Evolutionary conservation across 2,329 filamentous ascomycete species (phyloP), one percentile per base, ranked within the genome.

Genomic region (Cordyceps cateniannulata): DNA sequence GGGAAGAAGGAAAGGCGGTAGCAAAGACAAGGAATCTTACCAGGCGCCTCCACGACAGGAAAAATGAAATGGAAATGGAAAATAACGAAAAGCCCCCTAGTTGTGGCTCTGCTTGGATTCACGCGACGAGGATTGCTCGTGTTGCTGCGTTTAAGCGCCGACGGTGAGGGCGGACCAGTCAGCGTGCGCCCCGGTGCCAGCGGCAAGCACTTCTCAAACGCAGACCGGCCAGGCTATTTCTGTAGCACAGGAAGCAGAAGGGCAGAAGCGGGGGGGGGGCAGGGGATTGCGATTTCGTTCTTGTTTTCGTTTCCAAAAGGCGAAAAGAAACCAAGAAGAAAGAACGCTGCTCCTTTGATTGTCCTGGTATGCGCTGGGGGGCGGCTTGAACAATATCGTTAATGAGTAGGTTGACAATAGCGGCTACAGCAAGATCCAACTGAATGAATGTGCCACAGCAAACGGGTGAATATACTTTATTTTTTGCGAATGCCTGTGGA

Each of bases 1-100:
- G 44, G 42, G n/a, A 20, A 53, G 58, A 55, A 22, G 32, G 29
- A 49, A 47, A 14, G n/a, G 40, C 18, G 50, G 49, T 42, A 64
- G 66, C 71, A 68, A n/a, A 54, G 1, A 35, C 27, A 20, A n/a
- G 29, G 7, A 27, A 12, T 22, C 50, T 54, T 54, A 54, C 50
- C 50, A 49, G 32, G 25, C 29, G 40, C 25, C 58, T 52, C 49
- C 58, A 54, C 40, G 50, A 49, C 40, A 29, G 42, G n/a, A 44
- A 18, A 18, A 45, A 44, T 25, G 38, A 59, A 38, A 45, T 42
- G 16, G n/a, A 24, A 45, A 45, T 10, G 25, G 27, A 47, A 53
- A 59, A 42, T 7, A 51, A 59, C 40, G 25, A 52, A 59, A 20
- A 49, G 49, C 3, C 47, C 57, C 49, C 48, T 52, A 27, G 57